Base-by-base conservation (phyloP, 495 filamentous ascomycete species). In the Ascodesmis nigricans region DNA sequence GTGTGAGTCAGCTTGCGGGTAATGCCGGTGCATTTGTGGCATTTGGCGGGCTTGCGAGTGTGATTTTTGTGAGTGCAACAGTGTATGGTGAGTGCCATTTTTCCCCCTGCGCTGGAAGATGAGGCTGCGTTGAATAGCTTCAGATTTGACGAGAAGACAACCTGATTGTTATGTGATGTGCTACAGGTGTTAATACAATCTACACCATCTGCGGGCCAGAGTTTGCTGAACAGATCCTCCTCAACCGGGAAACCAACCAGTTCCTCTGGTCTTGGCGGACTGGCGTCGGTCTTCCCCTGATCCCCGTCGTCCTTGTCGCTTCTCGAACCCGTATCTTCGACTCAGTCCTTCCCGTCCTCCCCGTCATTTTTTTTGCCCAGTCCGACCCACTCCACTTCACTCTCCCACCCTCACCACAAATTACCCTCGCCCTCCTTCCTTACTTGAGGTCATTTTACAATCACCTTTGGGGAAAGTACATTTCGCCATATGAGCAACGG, bases 301-400 rank as follows among this genome's bases (percentile, higher is more conserved):
- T 52, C n/a, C 49, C 49, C 11, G 47, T 52, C 35, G 49, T 52
- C 7, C 48, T 52, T 7, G 43, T 52, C 8, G 49, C 49, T 6
- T 52, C 47, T 6, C 48, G 49, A 7, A 47, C 49, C 17, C 48
- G 49, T 30, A 43, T 45, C 10, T 53, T 52, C 28, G 49, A 52
- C 29, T 52, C 49, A 9, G 44, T 44, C 6, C 47, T 52, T 17
- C 49, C 49, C 8, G 49, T 52, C 14, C 40, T 52, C 8, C 49
- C 49, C 16, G 32, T 52, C 29, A 48, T 52, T 29, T 52, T 52
- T 21, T 52, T 52, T 33, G 47, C 44, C 29, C 48, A 52, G 20
- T 47, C 48, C 27, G 49, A 52, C 21, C 49, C 49, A 8, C 43
- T 52, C n/a, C 47, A 52, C 19, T 42, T 52, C 16, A 52, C 49